Base-by-base conservation (phyloP, 1,139 yeast genomes). In the Trichomonascaceae sp. region DNA sequence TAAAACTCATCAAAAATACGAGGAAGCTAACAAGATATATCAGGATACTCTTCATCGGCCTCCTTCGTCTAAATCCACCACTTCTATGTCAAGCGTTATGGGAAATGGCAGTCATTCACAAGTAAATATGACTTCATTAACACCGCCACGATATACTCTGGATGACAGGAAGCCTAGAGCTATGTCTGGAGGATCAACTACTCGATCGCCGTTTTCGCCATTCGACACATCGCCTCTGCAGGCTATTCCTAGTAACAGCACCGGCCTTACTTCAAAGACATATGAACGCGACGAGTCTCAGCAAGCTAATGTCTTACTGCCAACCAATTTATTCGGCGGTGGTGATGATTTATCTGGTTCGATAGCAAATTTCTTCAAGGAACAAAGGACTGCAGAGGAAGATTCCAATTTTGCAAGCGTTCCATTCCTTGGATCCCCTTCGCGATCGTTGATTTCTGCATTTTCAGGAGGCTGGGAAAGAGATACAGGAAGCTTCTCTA, bases 321-420 rank as follows among this genome's bases (percentile, higher is more conserved):
- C 70, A 13, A 64, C 70, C n/a, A 65, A 67, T 46, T 49, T 68
- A 45, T 65, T 68, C 52, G 67, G 64, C 2, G 32, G 41, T 13
- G 58, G 65, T 9, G 70, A 67, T 47, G 70, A 66, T 45, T 38
- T 64, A 44, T 56, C 61, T 10, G 65, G 62, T 13, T 59, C 66
- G 2, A 55, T 62, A 51, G 61, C 64, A 9, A 50, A 56, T 15
- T 46, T 58, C 13, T 54, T 57, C 44, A 52, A 53, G 18, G 57
- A 58, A 15, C 47, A 50, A n/a, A 20, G 38, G 13, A 32, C 19
- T 3, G 19, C 27, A 9, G 43, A n/a, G 38, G 49, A 46, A 22
- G 43, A 22, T 18, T 10, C 39, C n/a, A 24, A 36, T 6, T 22
- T 17, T 12, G 38, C 18, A 13, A 24, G 43, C 15, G 43, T 39